Evolutionary conservation across 371 early-diverging fungal species (phyloP), one percentile per base, ranked within the genome.

Genomic region (Parasitella parasitica): DNA sequence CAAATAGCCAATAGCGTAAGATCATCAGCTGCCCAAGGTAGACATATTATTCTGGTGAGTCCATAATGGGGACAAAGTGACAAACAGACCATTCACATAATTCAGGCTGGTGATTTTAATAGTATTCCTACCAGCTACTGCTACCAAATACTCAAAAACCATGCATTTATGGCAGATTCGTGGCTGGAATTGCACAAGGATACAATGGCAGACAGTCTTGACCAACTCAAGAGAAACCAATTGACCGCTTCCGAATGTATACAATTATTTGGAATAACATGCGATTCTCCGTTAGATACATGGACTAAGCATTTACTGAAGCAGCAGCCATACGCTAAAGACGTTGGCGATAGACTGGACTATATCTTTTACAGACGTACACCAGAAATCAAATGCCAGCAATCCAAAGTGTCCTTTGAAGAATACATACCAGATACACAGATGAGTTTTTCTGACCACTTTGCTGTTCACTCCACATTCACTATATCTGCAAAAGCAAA

Each of bases 81-180:
- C 13, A 32, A 9, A 54, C 20, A 20, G 0, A 20, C 53, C 37
- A 26, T 22, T 37, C 26, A 46, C 24, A 22, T 28, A 3, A 18
- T 1, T 27, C 22, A 83, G 86, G 57, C 84, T 0, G 88, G 88
- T 3, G 86, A 86, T 57, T 85, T 82, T 38, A 88, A 86, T 53
- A 83, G 84, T 55, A 61, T 80, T 16, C 86, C 86, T 4, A 64
- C 74, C 4, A 82, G 80, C 46, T 49, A 78, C 24, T 73, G 75
- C 16, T 72, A 85, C 61, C 67, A 72, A 24, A 38, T 85, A 0
- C 27, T 86, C 3, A 78, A 70, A 15, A 53, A 67, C 11, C 80
- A 85, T 61, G 85, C 73, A 0, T 77, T 73, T 28, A 62, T 86
- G 76, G 75, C 77, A 11, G 88, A 86, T 52, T 74, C 82, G n/a